Percentiles rank a stretch among this genome's conserved stretches.
Conservation (phyloP, 2,329 filamentous ascomycete species). For the Beauveria medogensis region DNA sequence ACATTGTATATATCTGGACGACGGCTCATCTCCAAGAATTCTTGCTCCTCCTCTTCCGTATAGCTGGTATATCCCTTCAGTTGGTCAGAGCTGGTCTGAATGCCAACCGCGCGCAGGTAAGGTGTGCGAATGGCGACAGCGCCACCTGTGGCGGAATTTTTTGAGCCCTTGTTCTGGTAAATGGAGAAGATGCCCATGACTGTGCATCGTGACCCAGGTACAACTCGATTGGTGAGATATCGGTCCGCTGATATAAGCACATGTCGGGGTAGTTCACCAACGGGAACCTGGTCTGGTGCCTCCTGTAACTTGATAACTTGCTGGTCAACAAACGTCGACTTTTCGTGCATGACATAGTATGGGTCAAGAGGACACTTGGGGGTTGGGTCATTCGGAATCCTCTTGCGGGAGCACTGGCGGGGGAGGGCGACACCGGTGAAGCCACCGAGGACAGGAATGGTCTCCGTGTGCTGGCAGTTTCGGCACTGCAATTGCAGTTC, state of each 20-base stretch:
- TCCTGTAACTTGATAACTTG: conserved; percentile 98
- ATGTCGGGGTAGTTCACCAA: conserved; percentile 89
- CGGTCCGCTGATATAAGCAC: conserved; percentile 95
- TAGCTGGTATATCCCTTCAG: conserved; percentile 80
- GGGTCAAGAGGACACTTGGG: conserved; percentile 86
- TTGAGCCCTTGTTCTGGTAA: conserved; percentile 85
- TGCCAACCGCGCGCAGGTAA: conserved; percentile 86
- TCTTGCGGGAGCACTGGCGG: conserved; percentile 60
- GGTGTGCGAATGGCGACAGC: conserved; percentile 94
- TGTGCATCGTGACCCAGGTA: conserved; percentile 89
- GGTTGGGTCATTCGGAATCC: conserved; percentile 55
- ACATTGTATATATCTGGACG: conserved; percentile 85
- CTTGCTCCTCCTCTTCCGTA: conserved; percentile 92
- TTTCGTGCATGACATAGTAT: conserved; percentile 93
- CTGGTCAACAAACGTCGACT: conserved; percentile 90
- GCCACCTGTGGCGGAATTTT: conserved; percentile 62
- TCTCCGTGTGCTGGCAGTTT: conserved; percentile 67
- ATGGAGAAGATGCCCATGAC: conserved; percentile 98
- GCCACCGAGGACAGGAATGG: conserved; percentile 68
- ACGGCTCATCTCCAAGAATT: conserved; percentile 85
- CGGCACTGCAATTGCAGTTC: conserved; percentile 80
- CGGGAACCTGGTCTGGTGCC: conserved; percentile 92
- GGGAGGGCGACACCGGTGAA: conserved; percentile 84
- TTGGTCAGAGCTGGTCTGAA: conserved; percentile 83
- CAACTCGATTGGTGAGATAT: conserved; percentile 90